Evolutionary conservation across 306 rosid genomes (phyloP), one percentile per base, ranked within the genome.

Genomic region (Luffa aegyptiaca): DNA sequence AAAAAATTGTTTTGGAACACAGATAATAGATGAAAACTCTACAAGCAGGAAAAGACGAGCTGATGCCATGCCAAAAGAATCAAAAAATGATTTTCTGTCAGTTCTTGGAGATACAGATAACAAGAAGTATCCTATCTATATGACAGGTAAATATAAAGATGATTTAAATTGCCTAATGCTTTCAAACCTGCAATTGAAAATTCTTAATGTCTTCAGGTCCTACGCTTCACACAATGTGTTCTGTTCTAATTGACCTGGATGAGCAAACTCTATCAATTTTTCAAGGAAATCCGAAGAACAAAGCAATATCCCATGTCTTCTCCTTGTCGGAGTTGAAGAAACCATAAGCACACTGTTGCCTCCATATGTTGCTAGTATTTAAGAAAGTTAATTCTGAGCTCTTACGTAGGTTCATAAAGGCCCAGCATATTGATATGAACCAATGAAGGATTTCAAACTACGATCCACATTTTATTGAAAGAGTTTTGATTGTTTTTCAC

Each of bases 21-120:
- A 93, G 92, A 86, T 84, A 78, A 86, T 89, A 48, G 96, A 94
- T 83, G 89, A 92, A 74, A 88, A 83, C 78, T 92, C 96, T 68
- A 82, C 85, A 18, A 84, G 85, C 83, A 89, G 97, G 86, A 90
- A 87, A 83, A 82, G 59, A 80, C 89, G 89, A 78, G 94, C 93
- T 35, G 81, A 79, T 68, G 10, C 61, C 58, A 56, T 88, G 80
- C 68, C 80, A 21, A 91, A 90, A 88, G 46, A 39, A 76, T 83
- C 91, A 37, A 90, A 84, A 84, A 79, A 82, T 42, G 90, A 90
- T 79, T 85, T 87, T 66, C 74, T 88, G 56, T 88, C 88, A 58
- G 79, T 89, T 83, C 84, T 90, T 72, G 97, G 92, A 79, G 89
- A 92, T 72, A 79, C 49, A 8, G 86, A 90, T 18, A 88, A 90